Conservation (phyloP, 2,329 filamentous ascomycete species). For the Sclerotinia glacialis region DNA sequence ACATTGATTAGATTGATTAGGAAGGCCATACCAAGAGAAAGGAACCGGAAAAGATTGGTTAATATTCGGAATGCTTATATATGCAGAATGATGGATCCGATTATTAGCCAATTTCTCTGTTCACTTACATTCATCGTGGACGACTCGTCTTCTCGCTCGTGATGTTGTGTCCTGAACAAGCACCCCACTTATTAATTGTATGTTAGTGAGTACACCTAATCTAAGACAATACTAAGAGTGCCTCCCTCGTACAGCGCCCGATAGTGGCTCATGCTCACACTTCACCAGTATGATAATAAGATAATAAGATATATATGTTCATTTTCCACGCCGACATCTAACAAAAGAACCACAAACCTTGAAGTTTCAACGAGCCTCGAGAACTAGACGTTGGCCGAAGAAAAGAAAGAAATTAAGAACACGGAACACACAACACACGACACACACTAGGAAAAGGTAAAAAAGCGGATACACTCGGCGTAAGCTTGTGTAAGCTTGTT, state of each 20-base stretch:
- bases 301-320: not conserved
- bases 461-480: not conserved
- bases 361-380: not conserved
- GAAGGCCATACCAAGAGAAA: not conserved
- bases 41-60: not conserved
- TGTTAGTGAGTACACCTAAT: not conserved
- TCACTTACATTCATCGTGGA: too few species aligned
- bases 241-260: not conserved
- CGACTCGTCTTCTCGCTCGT: not conserved
- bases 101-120: not conserved
- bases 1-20: not conserved
- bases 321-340: not conserved
- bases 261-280: conserved; percentile 2
- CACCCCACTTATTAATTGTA: not conserved
- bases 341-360: not conserved
- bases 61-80: too few species aligned
- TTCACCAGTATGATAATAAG: too few species aligned
- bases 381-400: not conserved
- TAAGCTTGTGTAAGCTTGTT: conserved; percentile 13
- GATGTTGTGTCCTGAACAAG: not conserved
- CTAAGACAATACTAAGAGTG: not conserved
- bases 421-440: too few species aligned
- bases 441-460: too few species aligned
- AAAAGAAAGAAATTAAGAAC: not conserved
- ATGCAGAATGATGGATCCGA: too few species aligned